Conservation (phyloP, 768 basidiomycete genomes). For the Mycena rosella region DNA sequence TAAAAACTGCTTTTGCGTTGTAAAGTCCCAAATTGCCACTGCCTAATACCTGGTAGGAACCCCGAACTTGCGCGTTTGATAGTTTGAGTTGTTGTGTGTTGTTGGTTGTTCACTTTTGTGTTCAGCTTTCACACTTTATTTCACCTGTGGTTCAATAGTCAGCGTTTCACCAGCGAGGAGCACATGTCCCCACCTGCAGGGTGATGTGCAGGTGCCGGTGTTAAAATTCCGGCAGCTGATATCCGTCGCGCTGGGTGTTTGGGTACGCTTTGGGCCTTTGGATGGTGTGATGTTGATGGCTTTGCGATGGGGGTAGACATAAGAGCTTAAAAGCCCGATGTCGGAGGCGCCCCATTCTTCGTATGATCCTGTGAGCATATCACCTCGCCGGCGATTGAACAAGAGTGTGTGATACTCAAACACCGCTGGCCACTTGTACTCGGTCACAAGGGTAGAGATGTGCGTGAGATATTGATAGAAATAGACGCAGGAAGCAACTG, state of each 20-base stretch:
- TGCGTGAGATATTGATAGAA: slow-evolving; percentile 15
- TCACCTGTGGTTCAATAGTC: too few species aligned
- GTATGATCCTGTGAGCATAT: slow-evolving; percentile 14
- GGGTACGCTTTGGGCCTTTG: too few species aligned
- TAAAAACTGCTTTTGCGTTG: too few species aligned
- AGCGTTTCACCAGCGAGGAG: background rate
- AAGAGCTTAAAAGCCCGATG: background rate
- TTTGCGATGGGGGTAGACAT: slow-evolving; percentile 3
- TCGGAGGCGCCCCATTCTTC: slow-evolving; percentile 5
- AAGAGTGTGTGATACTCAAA: slow-evolving; percentile 19
- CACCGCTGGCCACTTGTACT: slow-evolving; percentile 17
- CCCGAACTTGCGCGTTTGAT: too few species aligned
- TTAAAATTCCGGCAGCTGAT: slow-evolving; percentile 1
- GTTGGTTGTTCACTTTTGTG: too few species aligned
- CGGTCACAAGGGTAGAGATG: background rate
- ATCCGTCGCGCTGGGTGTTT: too few species aligned
- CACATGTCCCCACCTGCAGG: slow-evolving; percentile 7
- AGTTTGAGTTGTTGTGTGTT: too few species aligned
- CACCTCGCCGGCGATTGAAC: slow-evolving; percentile 17
- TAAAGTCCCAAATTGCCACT: too few species aligned
- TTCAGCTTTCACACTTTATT: too few species aligned
- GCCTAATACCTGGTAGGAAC: too few species aligned
- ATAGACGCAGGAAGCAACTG: background rate
- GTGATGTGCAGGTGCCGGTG: background rate
- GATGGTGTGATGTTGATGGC: too few species aligned